A percentile compares a stretch with the other conserved stretches of the same genome.
phyloP scores from a whole-genome alignment of 495 filamentous ascomycete species.

The Hypoxylon fuscum region DNA sequence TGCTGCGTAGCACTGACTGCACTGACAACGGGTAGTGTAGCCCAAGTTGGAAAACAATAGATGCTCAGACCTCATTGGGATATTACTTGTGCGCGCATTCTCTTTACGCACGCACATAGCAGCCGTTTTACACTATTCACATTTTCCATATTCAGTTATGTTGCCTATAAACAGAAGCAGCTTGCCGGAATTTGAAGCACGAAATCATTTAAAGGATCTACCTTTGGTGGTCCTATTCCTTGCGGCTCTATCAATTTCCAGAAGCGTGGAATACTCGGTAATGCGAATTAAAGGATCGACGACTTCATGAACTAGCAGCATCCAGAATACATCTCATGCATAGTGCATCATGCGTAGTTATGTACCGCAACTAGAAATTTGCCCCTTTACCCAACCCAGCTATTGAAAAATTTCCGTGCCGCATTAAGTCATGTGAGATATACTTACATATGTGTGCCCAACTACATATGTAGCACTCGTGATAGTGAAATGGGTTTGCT shows the following conservation, averaged over 20 bases:
- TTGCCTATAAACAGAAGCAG: neutral
- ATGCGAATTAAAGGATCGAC: conserved; percentile 19
- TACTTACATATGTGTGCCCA: neutral
- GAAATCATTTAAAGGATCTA: neutral
- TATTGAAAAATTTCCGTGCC: conserved; percentile 11
- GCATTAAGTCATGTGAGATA: conserved; percentile 20
- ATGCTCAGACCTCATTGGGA: conserved; percentile 31
- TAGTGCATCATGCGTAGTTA: conserved; percentile 26
- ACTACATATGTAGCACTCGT: too few relatives aligned
- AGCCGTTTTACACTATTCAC: neutral
- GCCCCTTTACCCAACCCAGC: conserved; percentile 19
- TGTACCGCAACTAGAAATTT: neutral
- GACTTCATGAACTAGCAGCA: conserved; percentile 8
- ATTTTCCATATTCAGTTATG: conserved; percentile 8
- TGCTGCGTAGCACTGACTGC: conserved; percentile 6
- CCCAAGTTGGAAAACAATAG: conserved; percentile 11
- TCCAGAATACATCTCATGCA: conserved; percentile 20
- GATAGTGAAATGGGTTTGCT: conserved; percentile 1
- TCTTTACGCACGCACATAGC: neutral
- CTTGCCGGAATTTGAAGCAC: conserved; percentile 5
- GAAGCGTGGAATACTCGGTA: neutral
- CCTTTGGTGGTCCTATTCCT: conserved; percentile 16
- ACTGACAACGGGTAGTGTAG: conserved; percentile 4
- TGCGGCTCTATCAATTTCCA: conserved; percentile 11
- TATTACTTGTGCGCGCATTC: conserved; percentile 7